These are phyloP conservation scores for Entelexis sorbosivorans DNA, from an alignment of 1,139 yeast genomes.

Conservation along the genomic window DNA sequence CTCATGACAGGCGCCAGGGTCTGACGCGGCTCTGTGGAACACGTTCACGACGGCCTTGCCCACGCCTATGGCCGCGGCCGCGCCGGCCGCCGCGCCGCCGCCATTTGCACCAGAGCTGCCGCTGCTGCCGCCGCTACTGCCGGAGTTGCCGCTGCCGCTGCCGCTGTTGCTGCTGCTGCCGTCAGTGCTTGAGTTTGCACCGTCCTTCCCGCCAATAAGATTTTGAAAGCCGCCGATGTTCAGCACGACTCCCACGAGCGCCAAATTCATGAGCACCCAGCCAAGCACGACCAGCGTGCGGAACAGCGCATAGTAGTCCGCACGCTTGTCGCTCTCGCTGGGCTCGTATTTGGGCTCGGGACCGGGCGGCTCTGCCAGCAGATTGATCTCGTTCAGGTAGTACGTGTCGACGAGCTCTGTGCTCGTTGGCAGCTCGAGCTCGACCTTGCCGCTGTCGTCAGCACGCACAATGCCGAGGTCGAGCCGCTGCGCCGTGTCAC, in stretches of 20 bases:
- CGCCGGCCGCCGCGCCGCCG: background rate
- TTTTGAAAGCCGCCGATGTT: constrained; percentile 39
- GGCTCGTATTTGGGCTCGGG: constrained; percentile 24
- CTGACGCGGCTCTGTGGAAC: constrained; percentile 12
- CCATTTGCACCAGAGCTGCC: background rate
- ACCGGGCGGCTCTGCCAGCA: constrained; percentile 31
- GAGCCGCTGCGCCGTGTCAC: constrained; percentile 45
- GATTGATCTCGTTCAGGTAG: constrained; percentile 43
- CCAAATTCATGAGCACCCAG: constrained; percentile 68
- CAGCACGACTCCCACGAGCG: constrained; percentile 54
- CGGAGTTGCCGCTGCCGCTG: background rate
- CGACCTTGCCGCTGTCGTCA: constrained; percentile 44
- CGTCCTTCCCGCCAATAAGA: constrained; percentile 21
- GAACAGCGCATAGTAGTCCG: constrained; percentile 63
- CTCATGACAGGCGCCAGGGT: constrained; percentile 16
- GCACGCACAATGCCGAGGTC: constrained; percentile 64
- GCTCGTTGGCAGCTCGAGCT: constrained; percentile 57
- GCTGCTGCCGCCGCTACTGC: background rate
- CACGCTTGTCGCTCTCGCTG: constrained; percentile 25
- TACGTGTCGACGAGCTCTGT: constrained; percentile 50
- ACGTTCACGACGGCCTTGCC: background rate
- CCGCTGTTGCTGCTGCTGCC: constrained; percentile 9
- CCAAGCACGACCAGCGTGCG: constrained; percentile 66
- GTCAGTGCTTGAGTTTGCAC: constrained; percentile 20
- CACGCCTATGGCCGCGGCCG: background rate